A percentile compares a stretch with the other conserved stretches of the same genome.
phyloP scores from a whole-genome alignment of 495 filamentous ascomycete genomes.

The Penicillium roqueforti region DNA sequence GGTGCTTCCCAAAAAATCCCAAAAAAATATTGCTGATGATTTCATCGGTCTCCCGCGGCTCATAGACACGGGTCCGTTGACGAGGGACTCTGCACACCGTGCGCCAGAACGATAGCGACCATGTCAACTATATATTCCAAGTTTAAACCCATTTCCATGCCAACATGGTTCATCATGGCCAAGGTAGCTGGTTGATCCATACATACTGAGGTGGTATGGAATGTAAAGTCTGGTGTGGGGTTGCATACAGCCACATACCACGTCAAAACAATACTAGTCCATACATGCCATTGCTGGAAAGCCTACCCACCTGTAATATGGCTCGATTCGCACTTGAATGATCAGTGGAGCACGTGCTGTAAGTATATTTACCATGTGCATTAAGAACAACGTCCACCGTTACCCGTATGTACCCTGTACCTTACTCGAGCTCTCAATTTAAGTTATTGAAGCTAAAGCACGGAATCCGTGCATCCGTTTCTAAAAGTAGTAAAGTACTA shows the following conservation, averaged over 20 bases:
- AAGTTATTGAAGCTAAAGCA: conserved; percentile 1
- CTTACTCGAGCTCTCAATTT: neutral
- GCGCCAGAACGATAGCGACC: neutral
- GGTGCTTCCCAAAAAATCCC: too few relatives aligned
- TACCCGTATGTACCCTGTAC: neutral
- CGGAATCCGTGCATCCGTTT: neutral
- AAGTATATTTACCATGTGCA: conserved; percentile 1
- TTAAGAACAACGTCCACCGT: too few relatives aligned
- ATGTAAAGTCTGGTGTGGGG: neutral
- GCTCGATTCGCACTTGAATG: neutral
- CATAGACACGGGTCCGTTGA: too few relatives aligned
- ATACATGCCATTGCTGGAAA: conserved; percentile 19
- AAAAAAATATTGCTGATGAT: neutral
- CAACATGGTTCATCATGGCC: neutral
- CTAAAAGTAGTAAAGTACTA: neutral
- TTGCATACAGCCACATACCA: neutral
- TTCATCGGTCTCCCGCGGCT: neutral
- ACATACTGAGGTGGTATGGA: neutral
- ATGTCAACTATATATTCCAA: neutral
- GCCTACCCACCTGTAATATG: conserved; percentile 25
- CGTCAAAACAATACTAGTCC: neutral
- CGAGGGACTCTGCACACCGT: neutral
- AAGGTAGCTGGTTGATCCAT: neutral
- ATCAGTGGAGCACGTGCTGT: conserved; percentile 6
- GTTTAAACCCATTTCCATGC: too few relatives aligned